These are phyloP conservation scores for Euphrasia arctica DNA, from an alignment of 305 asterid species.

Conservation along the genomic window DNA sequence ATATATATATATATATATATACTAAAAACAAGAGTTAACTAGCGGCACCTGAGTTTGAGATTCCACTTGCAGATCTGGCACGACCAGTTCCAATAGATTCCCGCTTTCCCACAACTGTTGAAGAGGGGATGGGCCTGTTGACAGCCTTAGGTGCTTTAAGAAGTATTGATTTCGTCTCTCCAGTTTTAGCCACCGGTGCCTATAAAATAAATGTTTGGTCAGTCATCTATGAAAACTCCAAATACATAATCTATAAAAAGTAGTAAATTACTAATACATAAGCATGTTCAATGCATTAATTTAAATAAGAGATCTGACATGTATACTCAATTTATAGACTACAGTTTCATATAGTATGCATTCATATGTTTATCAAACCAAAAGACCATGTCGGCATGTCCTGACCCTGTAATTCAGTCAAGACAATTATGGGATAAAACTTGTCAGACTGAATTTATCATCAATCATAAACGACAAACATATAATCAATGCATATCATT, in stretches of 20 bases:
- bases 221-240: conserved; percentile 21
- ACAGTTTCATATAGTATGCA: conserved; percentile 11
- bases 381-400: not conserved
- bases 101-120: conserved; percentile 47
- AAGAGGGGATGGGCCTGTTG: conserved; percentile 36
- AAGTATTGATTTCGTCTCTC: conserved; percentile 33
- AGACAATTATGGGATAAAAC: too few species aligned
- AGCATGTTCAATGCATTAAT: not conserved
- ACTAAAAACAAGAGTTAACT: conserved; percentile 20
- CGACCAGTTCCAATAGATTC: conserved; percentile 48
- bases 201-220: conserved; percentile 28
- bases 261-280: not conserved
- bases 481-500: too few species aligned
- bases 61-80: conserved; percentile 49
- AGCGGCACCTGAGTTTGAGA: conserved; percentile 42
- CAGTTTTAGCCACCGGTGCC: conserved; percentile 44
- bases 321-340: not conserved
- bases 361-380: conserved; percentile 21
- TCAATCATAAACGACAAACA: too few species aligned
- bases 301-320: conserved; percentile 1
- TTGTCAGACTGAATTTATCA: not conserved
- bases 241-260: conserved; percentile 13
- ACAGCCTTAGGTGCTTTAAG: conserved; percentile 51
- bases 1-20: too few species aligned
- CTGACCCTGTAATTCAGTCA: too few species aligned